Percentiles rank a stretch among this genome's conserved stretches.
Conservation (phyloP, 129 eudicot genomes). For the Pittosporum tobira region DNA sequence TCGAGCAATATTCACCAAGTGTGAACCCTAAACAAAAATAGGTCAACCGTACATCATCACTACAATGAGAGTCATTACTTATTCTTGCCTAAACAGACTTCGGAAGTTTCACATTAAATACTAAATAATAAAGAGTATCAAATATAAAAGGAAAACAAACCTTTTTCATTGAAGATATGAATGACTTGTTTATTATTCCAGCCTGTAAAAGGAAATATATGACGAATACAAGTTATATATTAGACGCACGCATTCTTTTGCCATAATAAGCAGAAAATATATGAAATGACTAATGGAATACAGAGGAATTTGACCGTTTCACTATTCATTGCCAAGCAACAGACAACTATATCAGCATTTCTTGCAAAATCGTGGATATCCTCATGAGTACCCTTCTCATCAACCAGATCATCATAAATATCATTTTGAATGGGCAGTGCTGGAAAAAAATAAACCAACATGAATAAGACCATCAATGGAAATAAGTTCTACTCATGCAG, state of each 20-base stretch:
- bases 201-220: constrained; percentile 39
- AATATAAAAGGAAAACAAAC: constrained; percentile 36
- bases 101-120: too few relatives aligned
- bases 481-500: not conserved
- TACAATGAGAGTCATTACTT: not conserved
- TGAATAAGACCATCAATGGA: not conserved
- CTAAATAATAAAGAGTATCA: too few relatives aligned
- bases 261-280: not conserved
- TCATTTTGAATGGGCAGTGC: constrained; percentile 22
- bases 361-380: constrained; percentile 60
- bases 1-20: constrained; percentile 69
- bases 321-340: constrained; percentile 75
- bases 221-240: constrained; percentile 1
- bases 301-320: constrained; percentile 46
- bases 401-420: constrained; percentile 47
- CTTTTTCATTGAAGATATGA: constrained; percentile 78
- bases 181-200: constrained; percentile 49
- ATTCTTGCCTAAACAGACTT: not conserved
- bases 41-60: not conserved
- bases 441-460: constrained; percentile 10
- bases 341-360: constrained; percentile 70
- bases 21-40: constrained; percentile 44
- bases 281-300: not conserved
- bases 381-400: constrained; percentile 66
- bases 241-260: not conserved